phyloP scores from a whole-genome alignment of 192 early-diverging fungal genomes.

The Lunasporangiospora selenospora region DNA sequence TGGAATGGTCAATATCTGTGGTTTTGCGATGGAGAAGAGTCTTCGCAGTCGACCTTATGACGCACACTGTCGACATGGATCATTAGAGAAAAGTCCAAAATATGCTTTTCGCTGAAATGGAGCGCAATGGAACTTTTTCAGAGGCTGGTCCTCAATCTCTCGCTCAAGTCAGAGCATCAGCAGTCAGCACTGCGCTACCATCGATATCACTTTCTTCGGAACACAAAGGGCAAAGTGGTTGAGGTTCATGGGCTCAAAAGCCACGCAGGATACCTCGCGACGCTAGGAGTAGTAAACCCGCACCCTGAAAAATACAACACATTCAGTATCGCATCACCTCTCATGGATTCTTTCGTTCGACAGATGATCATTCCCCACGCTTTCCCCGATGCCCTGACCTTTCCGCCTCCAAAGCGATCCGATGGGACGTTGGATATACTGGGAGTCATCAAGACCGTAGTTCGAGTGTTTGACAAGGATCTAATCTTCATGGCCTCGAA shows the following conservation, averaged over 20 bases:
- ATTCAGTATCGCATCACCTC: conserved; percentile 27
- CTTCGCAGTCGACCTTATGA: background rate
- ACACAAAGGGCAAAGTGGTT: background rate
- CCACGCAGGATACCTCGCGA: conserved; percentile 14
- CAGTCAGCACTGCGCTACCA: background rate
- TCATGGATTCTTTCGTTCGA: conserved; percentile 25
- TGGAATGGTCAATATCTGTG: conserved; percentile 6
- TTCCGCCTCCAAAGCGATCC: conserved; percentile 5
- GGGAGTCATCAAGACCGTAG: conserved; percentile 14
- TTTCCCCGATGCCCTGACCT: conserved; percentile 13
- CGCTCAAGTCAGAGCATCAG: too few relatives aligned
- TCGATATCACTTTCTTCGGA: conserved; percentile 3
- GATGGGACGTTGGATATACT: conserved; percentile 17
- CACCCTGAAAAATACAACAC: background rate
- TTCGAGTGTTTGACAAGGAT: conserved; percentile 26
- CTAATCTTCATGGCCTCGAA: conserved; percentile 7
- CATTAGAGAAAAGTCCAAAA: background rate
- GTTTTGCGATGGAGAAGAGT: background rate
- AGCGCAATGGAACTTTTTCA: too few relatives aligned
- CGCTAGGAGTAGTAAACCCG: conserved; percentile 12
- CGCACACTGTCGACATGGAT: conserved; percentile 1
- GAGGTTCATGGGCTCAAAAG: background rate
- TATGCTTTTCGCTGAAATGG: too few relatives aligned
- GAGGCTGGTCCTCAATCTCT: too few relatives aligned
- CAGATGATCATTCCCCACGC: conserved; percentile 1